Conservation (phyloP, 257 asterid genomes). For the Solanum piurae region DNA sequence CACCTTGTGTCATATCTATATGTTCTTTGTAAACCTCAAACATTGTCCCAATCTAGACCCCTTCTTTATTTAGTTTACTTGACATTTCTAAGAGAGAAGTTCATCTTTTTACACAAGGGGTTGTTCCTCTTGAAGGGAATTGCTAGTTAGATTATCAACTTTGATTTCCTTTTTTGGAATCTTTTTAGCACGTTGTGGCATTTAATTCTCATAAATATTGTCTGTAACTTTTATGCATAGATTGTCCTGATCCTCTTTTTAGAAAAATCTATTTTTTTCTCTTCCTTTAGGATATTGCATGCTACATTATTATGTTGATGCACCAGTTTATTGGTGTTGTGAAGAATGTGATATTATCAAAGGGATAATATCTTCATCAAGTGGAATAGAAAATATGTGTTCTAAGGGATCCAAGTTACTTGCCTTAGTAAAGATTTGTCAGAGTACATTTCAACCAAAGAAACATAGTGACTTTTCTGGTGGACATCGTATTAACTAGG, state of each 20-base stretch:
- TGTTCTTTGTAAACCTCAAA: neutral
- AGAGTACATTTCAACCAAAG: too few species aligned
- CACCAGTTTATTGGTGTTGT: slow-evolving; percentile 29
- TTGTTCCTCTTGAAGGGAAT: neutral
- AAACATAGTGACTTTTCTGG: too few species aligned
- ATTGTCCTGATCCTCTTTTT: neutral
- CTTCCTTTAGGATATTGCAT: slow-evolving; percentile 39
- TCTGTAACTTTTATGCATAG: neutral
- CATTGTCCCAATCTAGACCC: neutral
- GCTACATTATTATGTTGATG: slow-evolving; percentile 1
- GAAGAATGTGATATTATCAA: slow-evolving; percentile 19
- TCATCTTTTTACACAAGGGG: neutral
- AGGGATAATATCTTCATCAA: too few species aligned
- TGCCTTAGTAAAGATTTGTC: too few species aligned
- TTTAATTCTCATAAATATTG: neutral
- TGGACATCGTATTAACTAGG: too few species aligned
- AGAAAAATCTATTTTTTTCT: neutral
- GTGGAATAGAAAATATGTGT: too few species aligned
- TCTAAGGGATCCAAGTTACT: too few species aligned
- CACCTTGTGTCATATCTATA: too few species aligned
- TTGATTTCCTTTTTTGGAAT: neutral
- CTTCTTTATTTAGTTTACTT: neutral
- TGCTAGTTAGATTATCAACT: neutral
- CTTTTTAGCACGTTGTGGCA: neutral
- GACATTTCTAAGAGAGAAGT: neutral